Percentiles rank a stretch among this genome's conserved stretches.
These are phyloP conservation scores for Prosopis cineraria DNA, from an alignment of 306 rosid species.

Conservation along the genomic window DNA sequence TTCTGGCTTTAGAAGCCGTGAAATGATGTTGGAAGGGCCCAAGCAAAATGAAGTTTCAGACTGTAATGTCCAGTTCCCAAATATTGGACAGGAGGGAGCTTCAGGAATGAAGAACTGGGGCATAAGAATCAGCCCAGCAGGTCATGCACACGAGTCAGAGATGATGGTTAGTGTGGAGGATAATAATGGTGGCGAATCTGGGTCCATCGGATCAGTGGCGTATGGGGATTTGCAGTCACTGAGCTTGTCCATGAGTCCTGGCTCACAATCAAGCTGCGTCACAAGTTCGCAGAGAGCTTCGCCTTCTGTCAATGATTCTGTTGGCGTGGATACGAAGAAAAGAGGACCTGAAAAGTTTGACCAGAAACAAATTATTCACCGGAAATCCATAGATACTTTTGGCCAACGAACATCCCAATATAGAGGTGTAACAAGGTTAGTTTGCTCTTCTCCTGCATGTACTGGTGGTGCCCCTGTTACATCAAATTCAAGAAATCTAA, in stretches of 20 bases:
- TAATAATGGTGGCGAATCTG: conserved; percentile 57
- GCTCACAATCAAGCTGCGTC: conserved; percentile 70
- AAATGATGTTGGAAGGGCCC: conserved; percentile 41
- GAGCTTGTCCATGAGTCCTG: conserved; percentile 71
- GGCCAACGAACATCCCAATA: conserved; percentile 89
- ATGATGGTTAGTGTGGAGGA: conserved; percentile 45
- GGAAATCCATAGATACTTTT: conserved; percentile 79
- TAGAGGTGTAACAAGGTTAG: conserved; percentile 82
- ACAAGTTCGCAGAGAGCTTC: conserved; percentile 54
- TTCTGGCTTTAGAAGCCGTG: conserved; percentile 35
- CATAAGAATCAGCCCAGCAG: conserved; percentile 39
- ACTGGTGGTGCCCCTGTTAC: not conserved
- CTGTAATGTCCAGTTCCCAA: conserved; percentile 45
- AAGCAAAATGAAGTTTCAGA: conserved; percentile 39
- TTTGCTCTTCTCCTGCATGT: not conserved
- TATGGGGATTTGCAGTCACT: conserved; percentile 62
- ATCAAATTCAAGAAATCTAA: not conserved
- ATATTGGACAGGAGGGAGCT: conserved; percentile 39
- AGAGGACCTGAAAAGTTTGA: conserved; percentile 58
- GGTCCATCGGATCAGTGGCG: conserved; percentile 45
- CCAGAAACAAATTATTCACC: conserved; percentile 62
- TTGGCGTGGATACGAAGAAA: conserved; percentile 57
- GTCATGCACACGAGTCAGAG: conserved; percentile 39
- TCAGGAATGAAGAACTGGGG: conserved; percentile 53
- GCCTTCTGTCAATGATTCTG: conserved; percentile 39